phyloP scores from a whole-genome alignment of 345 rosid species.

The Excoecaria cochinchinensis region DNA sequence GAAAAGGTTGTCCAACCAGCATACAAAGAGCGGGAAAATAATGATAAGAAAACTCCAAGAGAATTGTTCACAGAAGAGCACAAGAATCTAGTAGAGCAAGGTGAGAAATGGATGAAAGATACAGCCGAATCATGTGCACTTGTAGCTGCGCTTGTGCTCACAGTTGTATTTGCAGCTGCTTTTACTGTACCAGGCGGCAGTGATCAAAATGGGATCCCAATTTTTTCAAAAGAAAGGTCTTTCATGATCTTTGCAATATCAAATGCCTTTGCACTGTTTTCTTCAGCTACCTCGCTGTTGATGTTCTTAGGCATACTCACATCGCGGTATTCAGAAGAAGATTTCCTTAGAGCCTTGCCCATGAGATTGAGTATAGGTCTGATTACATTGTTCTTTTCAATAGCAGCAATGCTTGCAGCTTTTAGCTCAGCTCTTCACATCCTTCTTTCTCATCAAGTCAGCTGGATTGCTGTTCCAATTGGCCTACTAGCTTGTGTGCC shows the following conservation, averaged over 20 bases:
- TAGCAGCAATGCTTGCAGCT: slow-evolving; percentile 15
- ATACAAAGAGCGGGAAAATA: slow-evolving; percentile 4
- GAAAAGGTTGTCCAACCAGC: slow-evolving; percentile 18
- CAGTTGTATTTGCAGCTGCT: slow-evolving; percentile 22
- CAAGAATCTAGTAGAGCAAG: slow-evolving; percentile 6
- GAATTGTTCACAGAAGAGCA: slow-evolving; percentile 11
- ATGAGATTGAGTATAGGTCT: slow-evolving; percentile 20
- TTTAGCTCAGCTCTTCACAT: slow-evolving; percentile 9
- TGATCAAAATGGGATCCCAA: background rate
- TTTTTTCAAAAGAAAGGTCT: background rate
- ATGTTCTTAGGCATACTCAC: slow-evolving; percentile 23
- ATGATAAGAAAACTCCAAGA: slow-evolving; percentile 1
- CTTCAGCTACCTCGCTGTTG: slow-evolving; percentile 15
- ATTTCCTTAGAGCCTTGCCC: slow-evolving; percentile 17
- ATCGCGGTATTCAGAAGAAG: slow-evolving; percentile 21
- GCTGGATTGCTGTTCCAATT: slow-evolving; percentile 14
- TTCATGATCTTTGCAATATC: slow-evolving; percentile 12
- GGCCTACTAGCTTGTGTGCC: slow-evolving; percentile 7
- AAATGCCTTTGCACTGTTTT: slow-evolving; percentile 6
- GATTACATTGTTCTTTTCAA: slow-evolving; percentile 3
- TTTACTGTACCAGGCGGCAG: slow-evolving; percentile 20
- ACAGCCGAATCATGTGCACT: slow-evolving; percentile 19
- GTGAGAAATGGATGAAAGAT: slow-evolving; percentile 25
- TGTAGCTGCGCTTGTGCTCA: slow-evolving; percentile 18
- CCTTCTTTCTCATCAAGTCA: background rate